A percentile compares a stretch with the other conserved stretches of the same genome.
Evolutionary conservation across 768 basidiomycete species (phyloP).

Genomic region (Podaxis sp.): DNA sequence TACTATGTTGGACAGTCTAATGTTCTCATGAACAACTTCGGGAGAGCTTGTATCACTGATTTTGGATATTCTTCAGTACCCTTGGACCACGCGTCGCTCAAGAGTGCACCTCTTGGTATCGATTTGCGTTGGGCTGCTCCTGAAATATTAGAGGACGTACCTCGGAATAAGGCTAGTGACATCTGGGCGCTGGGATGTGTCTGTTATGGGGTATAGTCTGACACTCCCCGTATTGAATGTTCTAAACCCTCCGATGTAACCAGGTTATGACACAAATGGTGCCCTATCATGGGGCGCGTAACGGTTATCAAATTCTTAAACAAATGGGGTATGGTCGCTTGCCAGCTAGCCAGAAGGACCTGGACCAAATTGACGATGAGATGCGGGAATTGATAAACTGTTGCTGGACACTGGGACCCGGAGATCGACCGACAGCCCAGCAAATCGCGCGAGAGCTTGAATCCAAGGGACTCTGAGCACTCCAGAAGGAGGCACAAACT

Average conservation of each 20-base stretch:
- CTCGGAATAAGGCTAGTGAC: conserved; percentile 10
- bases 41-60: conserved; percentile 14
- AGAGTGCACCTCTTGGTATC: not conserved
- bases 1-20: conserved; percentile 2
- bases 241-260: not conserved
- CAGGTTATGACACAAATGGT: not conserved
- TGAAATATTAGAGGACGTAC: not conserved
- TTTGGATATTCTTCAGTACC: conserved; percentile 13
- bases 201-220: conserved; percentile 12
- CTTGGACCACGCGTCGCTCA: not conserved
- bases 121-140: conserved; percentile 15
- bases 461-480: not conserved
- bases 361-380: not conserved
- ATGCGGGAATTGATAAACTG: not conserved
- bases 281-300: not conserved
- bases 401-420: not conserved
- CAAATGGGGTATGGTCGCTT: too few relatives aligned
- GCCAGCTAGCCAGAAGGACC: not conserved
- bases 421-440: not conserved
- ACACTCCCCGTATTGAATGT: not conserved
- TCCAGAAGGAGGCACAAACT: not conserved
- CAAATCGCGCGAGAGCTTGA: not conserved
- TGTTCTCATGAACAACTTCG: conserved; percentile 10
- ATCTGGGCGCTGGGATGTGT: conserved; percentile 18
- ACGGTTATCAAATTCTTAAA: too few relatives aligned